Evolutionary conservation across 495 filamentous ascomycete species (phyloP).

Genomic region (Talaromyces thailandensis): DNA sequence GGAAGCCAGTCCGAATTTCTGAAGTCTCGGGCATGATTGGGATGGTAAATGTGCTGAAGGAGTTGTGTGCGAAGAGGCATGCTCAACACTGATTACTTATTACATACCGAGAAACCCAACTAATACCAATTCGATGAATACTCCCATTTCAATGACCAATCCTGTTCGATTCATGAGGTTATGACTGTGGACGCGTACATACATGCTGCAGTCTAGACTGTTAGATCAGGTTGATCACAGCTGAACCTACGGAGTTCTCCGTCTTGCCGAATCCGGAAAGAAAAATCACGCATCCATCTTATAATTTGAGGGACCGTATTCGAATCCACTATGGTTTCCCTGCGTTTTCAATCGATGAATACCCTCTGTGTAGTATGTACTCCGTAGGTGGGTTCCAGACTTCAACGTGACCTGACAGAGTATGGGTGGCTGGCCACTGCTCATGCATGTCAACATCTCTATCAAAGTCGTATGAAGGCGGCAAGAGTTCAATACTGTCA

Average conservation of each 20-base stretch:
- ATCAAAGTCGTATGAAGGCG: too few species aligned
- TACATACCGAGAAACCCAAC: too few species aligned
- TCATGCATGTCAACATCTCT: not conserved
- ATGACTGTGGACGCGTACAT: not conserved
- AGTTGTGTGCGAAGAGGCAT: too few species aligned
- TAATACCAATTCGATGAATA: too few species aligned
- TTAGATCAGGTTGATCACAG: not conserved
- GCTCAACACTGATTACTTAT: too few species aligned
- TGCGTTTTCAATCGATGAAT: not conserved
- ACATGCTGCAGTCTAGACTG: not conserved
- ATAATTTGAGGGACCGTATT: not conserved
- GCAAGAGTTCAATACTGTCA: too few species aligned
- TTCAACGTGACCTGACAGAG: not conserved
- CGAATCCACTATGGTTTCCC: not conserved
- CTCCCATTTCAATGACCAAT: not conserved
- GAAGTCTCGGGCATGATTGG: not conserved
- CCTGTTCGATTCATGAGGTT: not conserved
- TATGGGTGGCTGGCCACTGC: not conserved
- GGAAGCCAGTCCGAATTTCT: not conserved
- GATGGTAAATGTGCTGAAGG: not conserved
- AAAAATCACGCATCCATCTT: not conserved
- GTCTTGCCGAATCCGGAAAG: not conserved
- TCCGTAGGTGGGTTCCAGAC: too few species aligned
- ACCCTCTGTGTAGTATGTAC: too few species aligned
- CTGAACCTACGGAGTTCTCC: not conserved